Evolutionary conservation across 106 monocot species (phyloP).

Genomic region (Amphibolis antarctica): DNA sequence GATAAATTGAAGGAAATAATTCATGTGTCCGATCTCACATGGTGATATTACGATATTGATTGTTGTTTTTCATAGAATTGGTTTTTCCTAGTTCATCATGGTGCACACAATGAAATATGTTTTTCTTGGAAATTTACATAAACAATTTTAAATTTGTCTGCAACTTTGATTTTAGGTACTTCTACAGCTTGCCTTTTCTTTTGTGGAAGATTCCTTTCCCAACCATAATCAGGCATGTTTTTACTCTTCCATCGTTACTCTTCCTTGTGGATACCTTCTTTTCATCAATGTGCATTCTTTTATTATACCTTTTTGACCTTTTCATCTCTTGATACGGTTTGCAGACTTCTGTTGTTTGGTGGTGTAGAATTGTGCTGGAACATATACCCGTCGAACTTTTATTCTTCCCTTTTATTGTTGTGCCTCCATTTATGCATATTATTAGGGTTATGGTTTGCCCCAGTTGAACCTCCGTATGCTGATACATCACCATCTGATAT

Average conservation of each 20-base stretch:
- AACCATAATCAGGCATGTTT: slow-evolving; percentile 40
- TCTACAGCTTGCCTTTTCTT: slow-evolving; percentile 89
- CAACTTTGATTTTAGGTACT: slow-evolving; percentile 54
- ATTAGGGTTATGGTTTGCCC: slow-evolving; percentile 67
- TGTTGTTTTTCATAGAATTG: too few species aligned
- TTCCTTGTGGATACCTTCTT: neutral
- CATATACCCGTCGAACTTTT: slow-evolving; percentile 66
- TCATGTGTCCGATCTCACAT: too few species aligned
- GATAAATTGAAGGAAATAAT: too few species aligned
- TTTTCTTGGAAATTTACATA: too few species aligned
- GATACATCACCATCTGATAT: neutral
- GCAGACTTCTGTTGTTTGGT: slow-evolving; percentile 61
- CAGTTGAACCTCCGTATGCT: slow-evolving; percentile 33
- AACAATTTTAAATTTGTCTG: too few species aligned
- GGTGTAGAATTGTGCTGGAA: slow-evolving; percentile 94
- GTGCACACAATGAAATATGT: too few species aligned
- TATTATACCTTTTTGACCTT: neutral
- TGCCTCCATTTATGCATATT: slow-evolving; percentile 54
- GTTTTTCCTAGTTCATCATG: too few species aligned
- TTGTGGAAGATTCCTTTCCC: slow-evolving; percentile 87
- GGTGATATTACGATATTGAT: too few species aligned
- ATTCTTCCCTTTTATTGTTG: slow-evolving; percentile 59
- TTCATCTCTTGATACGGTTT: neutral
- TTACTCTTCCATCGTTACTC: neutral
- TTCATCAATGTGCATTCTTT: neutral